Base-by-base conservation (phyloP, 306 rosid species). In the Sophora flavescens region DNA sequence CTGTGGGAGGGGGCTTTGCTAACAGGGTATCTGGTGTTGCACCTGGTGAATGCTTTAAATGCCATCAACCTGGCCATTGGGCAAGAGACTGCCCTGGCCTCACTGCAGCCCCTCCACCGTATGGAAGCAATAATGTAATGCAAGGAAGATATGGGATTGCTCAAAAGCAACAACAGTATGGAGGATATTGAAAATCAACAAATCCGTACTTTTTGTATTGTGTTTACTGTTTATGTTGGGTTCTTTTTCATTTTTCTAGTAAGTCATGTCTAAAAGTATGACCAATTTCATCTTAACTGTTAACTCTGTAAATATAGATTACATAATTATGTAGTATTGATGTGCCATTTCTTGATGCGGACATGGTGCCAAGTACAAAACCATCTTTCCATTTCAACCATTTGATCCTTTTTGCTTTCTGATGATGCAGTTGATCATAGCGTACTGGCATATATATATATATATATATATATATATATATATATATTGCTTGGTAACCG, bases 41-140 rank as follows among this genome's bases (percentile, higher is more conserved):
- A 17, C 52, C 93, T 35, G 85, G 88, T 17, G 91, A 86, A 30
- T 95, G 98, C 83, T 92, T 75, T 70, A 95, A 95, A 81, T 95
- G 98, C 82, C 86, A 88, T 59, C 91, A 84, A 86, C 47, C 88
- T 17, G 97, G 98, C 32, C 97, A 94, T 48, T 90, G 91, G 93
- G 93, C 96, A 7, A 87, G 81, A 76, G 93, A 94, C 79, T 94
- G 97, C 76, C 98, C 95, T 14, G 87, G 87, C 18, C 28, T 70
- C 45, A 67, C 53, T 51, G 80, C 84, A 12, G 73, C 69, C 33
- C 86, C 91, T 67, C 78, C 86, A 36, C 80, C 93, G 67, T 91
- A 88, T 81, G 95, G 97, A 68, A 83, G 81, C 63, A 64, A 81
- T 33, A 80, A 84, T 59, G 72, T 10, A 69, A 78, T 60, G 15